These are phyloP conservation scores for Debaryomyces coudertii DNA, from an alignment of 1,139 yeast genomes.

Conservation along the genomic window DNA sequence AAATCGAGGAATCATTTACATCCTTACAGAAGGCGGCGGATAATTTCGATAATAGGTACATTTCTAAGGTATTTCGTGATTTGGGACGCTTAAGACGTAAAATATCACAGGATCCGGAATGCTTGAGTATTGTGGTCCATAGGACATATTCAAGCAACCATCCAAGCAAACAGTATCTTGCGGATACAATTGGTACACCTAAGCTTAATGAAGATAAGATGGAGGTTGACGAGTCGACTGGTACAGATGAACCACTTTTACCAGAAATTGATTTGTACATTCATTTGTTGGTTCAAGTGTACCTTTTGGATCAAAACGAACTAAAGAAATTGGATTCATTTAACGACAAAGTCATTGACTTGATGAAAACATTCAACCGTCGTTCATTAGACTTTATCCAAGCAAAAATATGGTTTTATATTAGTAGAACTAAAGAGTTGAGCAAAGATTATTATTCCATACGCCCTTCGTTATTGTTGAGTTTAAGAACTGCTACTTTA, in stretches of 20 bases:
- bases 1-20: constrained; percentile 56
- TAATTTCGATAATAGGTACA: constrained; percentile 82
- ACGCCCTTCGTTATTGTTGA: constrained; percentile 69
- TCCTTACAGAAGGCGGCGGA: constrained; percentile 71
- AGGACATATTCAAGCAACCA: constrained; percentile 54
- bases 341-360: constrained; percentile 55
- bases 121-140: constrained; percentile 57
- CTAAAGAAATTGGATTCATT: constrained; percentile 53
- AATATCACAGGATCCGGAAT: constrained; percentile 48
- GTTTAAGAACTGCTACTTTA: constrained; percentile 84
- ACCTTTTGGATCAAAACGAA: constrained; percentile 65
- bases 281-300: constrained; percentile 77
- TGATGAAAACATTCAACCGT: constrained; percentile 68
- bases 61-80: constrained; percentile 83
- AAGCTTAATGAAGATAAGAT: constrained; percentile 25
- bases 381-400: constrained; percentile 84
- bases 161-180: constrained; percentile 39
- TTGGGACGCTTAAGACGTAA: constrained; percentile 74
- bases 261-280: constrained; percentile 85
- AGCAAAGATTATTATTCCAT: constrained; percentile 59
- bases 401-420: constrained; percentile 93
- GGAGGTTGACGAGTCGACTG: constrained; percentile 25
- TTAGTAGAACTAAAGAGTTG: constrained; percentile 77
- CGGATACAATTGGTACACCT: constrained; percentile 22
- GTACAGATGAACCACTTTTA: constrained; percentile 34